These are phyloP conservation scores for Phialocephala sp. DNA, from an alignment of 2,329 filamentous ascomycete species.

Conservation along the genomic window DNA sequence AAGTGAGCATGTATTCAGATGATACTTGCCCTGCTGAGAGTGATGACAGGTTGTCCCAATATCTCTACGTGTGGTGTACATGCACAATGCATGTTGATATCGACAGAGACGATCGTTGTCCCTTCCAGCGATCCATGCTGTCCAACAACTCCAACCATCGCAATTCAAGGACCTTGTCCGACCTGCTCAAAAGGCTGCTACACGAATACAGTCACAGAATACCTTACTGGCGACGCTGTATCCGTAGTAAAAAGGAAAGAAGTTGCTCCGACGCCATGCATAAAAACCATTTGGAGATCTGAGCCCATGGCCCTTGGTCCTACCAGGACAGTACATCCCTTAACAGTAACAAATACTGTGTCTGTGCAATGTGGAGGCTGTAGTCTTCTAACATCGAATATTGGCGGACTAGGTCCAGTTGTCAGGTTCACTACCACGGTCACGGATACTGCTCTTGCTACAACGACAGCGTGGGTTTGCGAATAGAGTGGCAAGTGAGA, in stretches of 20 bases:
- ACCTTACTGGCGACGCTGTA: slow-evolving; percentile 15
- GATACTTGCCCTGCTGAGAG: slow-evolving; percentile 6
- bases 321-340: slow-evolving; percentile 23
- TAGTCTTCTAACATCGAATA: slow-evolving; percentile 17
- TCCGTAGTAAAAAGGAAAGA: neutral
- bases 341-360: slow-evolving; percentile 21
- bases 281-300: neutral
- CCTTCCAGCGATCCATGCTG: slow-evolving; percentile 49
- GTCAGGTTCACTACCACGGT: slow-evolving; percentile 23
- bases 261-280: slow-evolving; percentile 11
- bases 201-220: slow-evolving; percentile 21
- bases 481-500: neutral
- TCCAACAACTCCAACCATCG: slow-evolving; percentile 44
- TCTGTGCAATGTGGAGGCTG: slow-evolving; percentile 26
- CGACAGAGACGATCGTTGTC: slow-evolving; percentile 44
- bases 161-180: slow-evolving; percentile 35
- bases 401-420: slow-evolving; percentile 23
- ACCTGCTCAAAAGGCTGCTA: slow-evolving; percentile 40
- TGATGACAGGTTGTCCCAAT: slow-evolving; percentile 18
- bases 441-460: slow-evolving; percentile 13
- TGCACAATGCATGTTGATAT: slow-evolving; percentile 28
- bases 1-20: neutral
- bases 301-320: slow-evolving; percentile 8
- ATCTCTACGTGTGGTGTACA: slow-evolving; percentile 17
- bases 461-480: slow-evolving; percentile 22